Conservation (phyloP, 148 eudicot genomes). For the Fagopyrum esculentum region DNA sequence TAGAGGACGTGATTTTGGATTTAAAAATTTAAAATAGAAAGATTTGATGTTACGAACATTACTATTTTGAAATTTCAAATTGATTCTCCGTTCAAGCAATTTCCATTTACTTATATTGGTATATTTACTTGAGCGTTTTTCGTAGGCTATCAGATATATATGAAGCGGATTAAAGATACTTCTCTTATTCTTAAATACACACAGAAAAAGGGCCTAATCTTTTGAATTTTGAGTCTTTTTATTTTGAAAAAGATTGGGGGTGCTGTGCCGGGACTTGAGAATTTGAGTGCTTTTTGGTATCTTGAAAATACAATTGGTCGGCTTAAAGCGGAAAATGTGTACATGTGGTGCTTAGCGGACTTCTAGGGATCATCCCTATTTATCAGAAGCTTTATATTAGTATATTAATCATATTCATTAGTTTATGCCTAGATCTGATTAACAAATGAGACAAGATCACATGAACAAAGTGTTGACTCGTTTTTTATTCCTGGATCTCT, state of each 20-base stretch:
- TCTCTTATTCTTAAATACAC: neutral
- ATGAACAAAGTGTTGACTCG: conserved; percentile 45
- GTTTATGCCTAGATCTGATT: conserved; percentile 25
- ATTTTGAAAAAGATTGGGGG: neutral
- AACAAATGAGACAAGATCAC: conserved; percentile 39
- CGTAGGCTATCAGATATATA: neutral
- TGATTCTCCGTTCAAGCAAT: neutral
- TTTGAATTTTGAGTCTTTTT: neutral
- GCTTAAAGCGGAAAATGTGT: conserved; percentile 12
- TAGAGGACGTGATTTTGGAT: neutral
- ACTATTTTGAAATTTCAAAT: neutral
- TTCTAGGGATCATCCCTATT: conserved; percentile 19
- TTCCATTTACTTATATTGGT: neutral
- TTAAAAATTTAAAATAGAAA: neutral
- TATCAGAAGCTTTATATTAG: conserved; percentile 12
- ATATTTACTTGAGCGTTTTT: neutral
- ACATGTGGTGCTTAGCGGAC: conserved; percentile 27
- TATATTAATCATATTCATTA: conserved; percentile 12
- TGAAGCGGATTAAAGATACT: neutral
- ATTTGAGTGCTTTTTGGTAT: conserved; percentile 3
- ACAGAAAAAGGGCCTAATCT: neutral
- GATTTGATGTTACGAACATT: neutral
- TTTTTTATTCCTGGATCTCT: conserved; percentile 26
- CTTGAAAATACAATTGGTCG: conserved; percentile 14
- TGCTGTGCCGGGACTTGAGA: neutral